Evolutionary conservation across 2,329 filamentous ascomycete genomes (phyloP).

Genomic region (Trichothecium sympodiale): DNA sequence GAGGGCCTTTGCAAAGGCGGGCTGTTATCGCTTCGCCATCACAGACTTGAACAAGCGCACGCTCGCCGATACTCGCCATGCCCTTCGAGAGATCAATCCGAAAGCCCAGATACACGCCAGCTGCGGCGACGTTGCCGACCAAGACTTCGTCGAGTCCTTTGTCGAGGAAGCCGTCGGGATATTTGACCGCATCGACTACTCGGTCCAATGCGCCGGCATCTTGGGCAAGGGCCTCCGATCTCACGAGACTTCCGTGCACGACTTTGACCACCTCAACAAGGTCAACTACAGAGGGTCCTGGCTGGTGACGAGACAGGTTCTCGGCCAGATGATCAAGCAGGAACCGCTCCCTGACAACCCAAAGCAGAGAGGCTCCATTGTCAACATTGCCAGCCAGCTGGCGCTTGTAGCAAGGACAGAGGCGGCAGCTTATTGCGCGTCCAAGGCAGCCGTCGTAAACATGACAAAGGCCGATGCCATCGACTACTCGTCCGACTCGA

Average conservation of each 20-base stretch:
- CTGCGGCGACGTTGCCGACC: conserved; percentile 36
- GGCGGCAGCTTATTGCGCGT: conserved; percentile 45
- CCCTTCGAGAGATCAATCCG: conserved; percentile 21
- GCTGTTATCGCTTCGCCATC: conserved; percentile 39
- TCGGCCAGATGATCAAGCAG: conserved; percentile 34
- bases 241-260: conserved; percentile 31
- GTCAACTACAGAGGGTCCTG: conserved; percentile 44
- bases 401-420: conserved; percentile 35
- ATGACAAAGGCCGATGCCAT: conserved; percentile 46
- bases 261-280: conserved; percentile 41
- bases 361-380: conserved; percentile 32
- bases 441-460: conserved; percentile 46
- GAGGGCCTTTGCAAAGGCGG: conserved; percentile 35
- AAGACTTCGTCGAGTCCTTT: conserved; percentile 28
- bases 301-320: conserved; percentile 31
- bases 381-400: conserved; percentile 42
- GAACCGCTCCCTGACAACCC: conserved; percentile 27
- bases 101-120: conserved; percentile 18
- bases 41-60: conserved; percentile 36
- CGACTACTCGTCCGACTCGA: conserved; percentile 36
- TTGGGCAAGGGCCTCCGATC: conserved; percentile 29
- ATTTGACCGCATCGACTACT: conserved; percentile 42
- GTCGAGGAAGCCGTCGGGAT: conserved; percentile 15
- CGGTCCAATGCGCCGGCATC: conserved; percentile 44
- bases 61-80: conserved; percentile 22